Percentiles rank a stretch among this genome's conserved stretches.
phyloP scores from a whole-genome alignment of 1,284 basidiomycete species.

The Ustilago sp. region DNA sequence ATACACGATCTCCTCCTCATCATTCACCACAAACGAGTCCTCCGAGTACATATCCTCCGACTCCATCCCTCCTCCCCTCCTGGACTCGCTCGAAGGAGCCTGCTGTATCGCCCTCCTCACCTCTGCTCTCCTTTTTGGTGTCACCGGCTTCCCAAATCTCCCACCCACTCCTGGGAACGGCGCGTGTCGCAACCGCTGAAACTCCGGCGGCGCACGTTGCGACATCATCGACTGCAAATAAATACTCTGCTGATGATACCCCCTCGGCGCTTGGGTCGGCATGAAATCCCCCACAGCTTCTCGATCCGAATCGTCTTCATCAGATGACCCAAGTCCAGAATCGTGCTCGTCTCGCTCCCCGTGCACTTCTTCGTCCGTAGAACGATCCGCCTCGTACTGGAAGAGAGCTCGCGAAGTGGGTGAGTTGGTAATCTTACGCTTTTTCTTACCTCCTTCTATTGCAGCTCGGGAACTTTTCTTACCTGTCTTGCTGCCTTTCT shows the following conservation, averaged over 20 bases:
- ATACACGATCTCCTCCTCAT: conserved; percentile 57
- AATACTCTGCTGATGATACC: conserved; percentile 71
- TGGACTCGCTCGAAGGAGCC: conserved; percentile 43
- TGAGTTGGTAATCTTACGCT: conserved; percentile 62
- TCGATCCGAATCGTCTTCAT: conserved; percentile 76
- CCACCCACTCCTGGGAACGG: conserved; percentile 58
- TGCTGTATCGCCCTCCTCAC: conserved; percentile 17
- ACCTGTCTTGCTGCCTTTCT: conserved; percentile 27
- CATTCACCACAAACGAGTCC: conserved; percentile 63
- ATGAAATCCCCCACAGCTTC: conserved; percentile 74
- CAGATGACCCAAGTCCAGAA: conserved; percentile 71
- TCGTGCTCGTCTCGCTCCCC: conserved; percentile 72
- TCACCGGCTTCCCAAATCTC: conserved; percentile 34
- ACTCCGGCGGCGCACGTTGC: conserved; percentile 52
- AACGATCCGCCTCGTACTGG: conserved; percentile 79
- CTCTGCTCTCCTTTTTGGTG: conserved; percentile 15
- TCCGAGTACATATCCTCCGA: conserved; percentile 58
- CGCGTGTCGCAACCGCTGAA: conserved; percentile 26
- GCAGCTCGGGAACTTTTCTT: conserved; percentile 12
- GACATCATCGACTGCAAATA: conserved; percentile 66
- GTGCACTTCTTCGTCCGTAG: conserved; percentile 79
- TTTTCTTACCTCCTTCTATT: conserved; percentile 14
- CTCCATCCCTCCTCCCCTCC: conserved; percentile 16
- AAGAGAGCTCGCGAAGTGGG: conserved; percentile 71
- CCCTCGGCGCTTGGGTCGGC: conserved; percentile 79